Evolutionary conservation across 192 early-diverging fungal genomes (phyloP).

Genomic region (Rhizoclosmatium sp.): DNA sequence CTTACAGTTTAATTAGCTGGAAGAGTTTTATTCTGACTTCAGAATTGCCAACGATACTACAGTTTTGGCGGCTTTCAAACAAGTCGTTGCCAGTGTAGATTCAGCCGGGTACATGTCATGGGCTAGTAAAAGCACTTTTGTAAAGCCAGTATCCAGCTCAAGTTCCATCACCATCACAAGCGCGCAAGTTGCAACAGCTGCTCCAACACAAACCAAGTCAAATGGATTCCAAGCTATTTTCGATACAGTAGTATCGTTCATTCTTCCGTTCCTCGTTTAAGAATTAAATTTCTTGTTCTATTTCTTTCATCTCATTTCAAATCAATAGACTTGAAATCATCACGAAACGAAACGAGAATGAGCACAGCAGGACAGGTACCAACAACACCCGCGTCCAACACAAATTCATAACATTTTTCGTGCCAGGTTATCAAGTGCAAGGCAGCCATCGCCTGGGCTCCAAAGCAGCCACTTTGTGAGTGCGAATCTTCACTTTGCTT

Average conservation of each 20-base stretch:
- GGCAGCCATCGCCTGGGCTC: conserved; percentile 95
- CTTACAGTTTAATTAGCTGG: background rate
- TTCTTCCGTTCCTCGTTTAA: background rate
- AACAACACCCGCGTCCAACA: background rate
- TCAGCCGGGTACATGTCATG: background rate
- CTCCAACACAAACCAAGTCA: no score
- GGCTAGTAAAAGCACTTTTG: background rate
- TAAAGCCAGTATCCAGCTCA: background rate
- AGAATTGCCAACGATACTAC: background rate
- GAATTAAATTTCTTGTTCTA: background rate
- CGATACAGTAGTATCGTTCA: no score
- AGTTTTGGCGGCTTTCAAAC: background rate
- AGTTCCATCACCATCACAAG: no score
- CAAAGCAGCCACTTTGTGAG: conserved; percentile 90
- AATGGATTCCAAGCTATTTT: no score
- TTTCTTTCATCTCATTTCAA: background rate
- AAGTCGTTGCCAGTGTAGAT: conserved; percentile 8
- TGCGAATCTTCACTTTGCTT: conserved; percentile 30
- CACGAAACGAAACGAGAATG: background rate
- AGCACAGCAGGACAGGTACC: background rate
- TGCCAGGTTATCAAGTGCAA: conserved; percentile 67
- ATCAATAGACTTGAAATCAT: background rate
- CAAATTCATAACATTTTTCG: background rate
- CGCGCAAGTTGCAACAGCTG: no score
- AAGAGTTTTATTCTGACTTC: conserved; percentile 33